These are phyloP conservation scores for Crithidia thermophila DNA, from an alignment of 208 protist species.

Conservation along the genomic window DNA sequence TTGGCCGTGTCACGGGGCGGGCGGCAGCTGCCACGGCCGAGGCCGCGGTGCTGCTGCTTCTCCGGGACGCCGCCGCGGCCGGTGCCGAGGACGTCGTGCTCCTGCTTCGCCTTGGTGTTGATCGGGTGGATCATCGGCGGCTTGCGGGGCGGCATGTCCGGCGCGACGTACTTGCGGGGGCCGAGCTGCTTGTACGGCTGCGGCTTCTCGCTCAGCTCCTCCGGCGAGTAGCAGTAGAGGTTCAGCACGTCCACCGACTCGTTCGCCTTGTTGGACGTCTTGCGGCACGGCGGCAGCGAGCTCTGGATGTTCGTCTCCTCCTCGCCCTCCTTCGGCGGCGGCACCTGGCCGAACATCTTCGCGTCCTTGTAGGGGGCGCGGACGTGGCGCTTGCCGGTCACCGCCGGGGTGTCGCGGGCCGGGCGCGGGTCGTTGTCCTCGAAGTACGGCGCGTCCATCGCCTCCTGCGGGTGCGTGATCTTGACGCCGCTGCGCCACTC, in stretches of 20 bases:
- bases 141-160: constrained; percentile 47
- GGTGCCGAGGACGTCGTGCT: constrained; percentile 84
- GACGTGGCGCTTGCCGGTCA: constrained; percentile 47
- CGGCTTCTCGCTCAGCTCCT: constrained; percentile 67
- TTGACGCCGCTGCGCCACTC: constrained; percentile 41
- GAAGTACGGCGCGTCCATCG: constrained; percentile 65
- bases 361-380: constrained; percentile 31
- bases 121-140: constrained; percentile 54
- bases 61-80: constrained; percentile 60
- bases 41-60: constrained; percentile 36
- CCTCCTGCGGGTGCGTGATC: constrained; percentile 30
- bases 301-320: constrained; percentile 8
- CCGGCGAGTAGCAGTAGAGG: constrained; percentile 64
- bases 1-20: constrained; percentile 51
- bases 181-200: constrained; percentile 47
- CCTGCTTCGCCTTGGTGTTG: constrained; percentile 61
- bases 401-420: constrained; percentile 25
- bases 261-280: constrained; percentile 59
- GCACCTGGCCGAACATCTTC: constrained; percentile 27
- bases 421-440: constrained; percentile 61
- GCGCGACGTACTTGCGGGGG: constrained; percentile 54
- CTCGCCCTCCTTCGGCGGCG: constrained; percentile 17
- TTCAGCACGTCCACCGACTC: constrained; percentile 76
- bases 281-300: constrained; percentile 36
- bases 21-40: constrained; percentile 46